phyloP scores from a whole-genome alignment of 257 asterid species.

The Gentiana macrophylla region DNA sequence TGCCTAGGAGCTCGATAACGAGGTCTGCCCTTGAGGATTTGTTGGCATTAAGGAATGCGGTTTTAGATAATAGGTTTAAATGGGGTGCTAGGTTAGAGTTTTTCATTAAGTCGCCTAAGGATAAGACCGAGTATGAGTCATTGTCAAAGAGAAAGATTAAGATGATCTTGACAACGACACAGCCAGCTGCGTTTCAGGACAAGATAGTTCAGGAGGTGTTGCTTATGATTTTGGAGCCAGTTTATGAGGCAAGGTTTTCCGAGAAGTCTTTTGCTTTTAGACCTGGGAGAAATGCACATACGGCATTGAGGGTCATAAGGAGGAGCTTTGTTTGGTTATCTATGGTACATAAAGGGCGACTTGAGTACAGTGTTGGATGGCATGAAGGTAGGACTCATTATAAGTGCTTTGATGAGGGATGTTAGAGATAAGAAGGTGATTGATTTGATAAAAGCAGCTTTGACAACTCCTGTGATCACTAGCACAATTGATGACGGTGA shows the following conservation, averaged over 20 bases:
- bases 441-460: conserved; percentile 79
- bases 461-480: conserved; percentile 71
- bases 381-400: conserved; percentile 84
- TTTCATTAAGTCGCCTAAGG: conserved; percentile 75
- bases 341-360: conserved; percentile 95
- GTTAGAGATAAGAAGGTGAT: conserved; percentile 88
- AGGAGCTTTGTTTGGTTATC: conserved; percentile 95
- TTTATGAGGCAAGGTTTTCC: conserved; percentile 84
- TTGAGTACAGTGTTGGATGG: conserved; percentile 83
- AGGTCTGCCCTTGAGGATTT: conserved; percentile 76
- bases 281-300: conserved; percentile 91
- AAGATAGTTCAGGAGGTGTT: conserved; percentile 85
- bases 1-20: conserved; percentile 69
- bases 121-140: conserved; percentile 78
- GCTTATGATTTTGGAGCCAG: conserved; percentile 74
- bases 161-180: conserved; percentile 77
- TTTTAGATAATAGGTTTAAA: conserved; percentile 65
- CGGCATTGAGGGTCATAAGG: conserved; percentile 73
- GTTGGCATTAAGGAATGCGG: conserved; percentile 75
- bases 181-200: conserved; percentile 78
- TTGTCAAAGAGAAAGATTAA: conserved; percentile 82
- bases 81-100: conserved; percentile 98
- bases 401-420: conserved; percentile 87
- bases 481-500: conserved; percentile 52
- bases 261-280: conserved; percentile 87